Conservation (phyloP, 495 filamentous ascomycete genomes). For the Penicillium verhagenii region DNA sequence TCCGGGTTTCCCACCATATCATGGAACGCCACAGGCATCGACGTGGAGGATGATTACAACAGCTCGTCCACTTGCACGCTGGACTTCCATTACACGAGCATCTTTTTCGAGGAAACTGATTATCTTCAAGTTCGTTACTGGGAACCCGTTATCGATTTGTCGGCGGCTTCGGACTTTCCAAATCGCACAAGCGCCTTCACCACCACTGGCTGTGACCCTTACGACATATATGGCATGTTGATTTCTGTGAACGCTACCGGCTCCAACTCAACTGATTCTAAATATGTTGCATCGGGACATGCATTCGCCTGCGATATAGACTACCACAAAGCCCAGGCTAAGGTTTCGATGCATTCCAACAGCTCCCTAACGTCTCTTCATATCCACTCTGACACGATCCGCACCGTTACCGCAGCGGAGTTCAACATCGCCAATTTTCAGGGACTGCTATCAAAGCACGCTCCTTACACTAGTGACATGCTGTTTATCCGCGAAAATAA, state of each 20-base stretch:
- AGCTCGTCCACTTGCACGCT: slow-evolving; percentile 23
- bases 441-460: slow-evolving; percentile 32
- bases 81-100: slow-evolving; percentile 35
- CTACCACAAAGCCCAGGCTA: slow-evolving; percentile 33
- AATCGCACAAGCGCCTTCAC: slow-evolving; percentile 28
- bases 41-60: slow-evolving; percentile 19
- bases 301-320: slow-evolving; percentile 39
- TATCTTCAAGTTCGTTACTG: slow-evolving; percentile 43
- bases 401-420: slow-evolving; percentile 16
- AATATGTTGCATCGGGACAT: slow-evolving; percentile 28
- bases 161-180: slow-evolving; percentile 11
- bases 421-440: slow-evolving; percentile 42
- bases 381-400: slow-evolving; percentile 19
- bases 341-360: slow-evolving; percentile 40
- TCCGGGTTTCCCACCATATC: slow-evolving; percentile 18
- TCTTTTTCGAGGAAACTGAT: slow-evolving; percentile 33
- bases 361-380: slow-evolving; percentile 36
- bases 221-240: slow-evolving; percentile 41
- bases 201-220: slow-evolving; percentile 30
- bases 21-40: slow-evolving; percentile 33
- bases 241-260: slow-evolving; percentile 35
- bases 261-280: background rate
- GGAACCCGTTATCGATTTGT: slow-evolving; percentile 31
- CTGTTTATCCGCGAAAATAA: slow-evolving; percentile 34
- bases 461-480: slow-evolving; percentile 42